Conservation (phyloP, 805 yeast genomes). For the Debaryomyces prosopidis region DNA sequence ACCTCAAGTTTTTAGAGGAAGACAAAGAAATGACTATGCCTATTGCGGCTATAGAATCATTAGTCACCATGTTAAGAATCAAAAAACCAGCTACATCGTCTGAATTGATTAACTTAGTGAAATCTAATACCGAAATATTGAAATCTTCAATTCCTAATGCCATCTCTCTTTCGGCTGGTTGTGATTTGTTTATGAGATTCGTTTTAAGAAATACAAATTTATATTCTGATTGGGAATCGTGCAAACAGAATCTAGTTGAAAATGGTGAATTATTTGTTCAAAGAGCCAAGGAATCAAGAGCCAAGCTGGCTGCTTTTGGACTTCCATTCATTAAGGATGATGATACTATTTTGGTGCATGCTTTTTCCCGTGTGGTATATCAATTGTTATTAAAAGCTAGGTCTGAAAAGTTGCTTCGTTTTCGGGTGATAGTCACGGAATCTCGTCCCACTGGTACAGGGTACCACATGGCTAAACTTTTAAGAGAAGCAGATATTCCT, state of each 20-base stretch:
- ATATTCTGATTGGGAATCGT: constrained; percentile 92
- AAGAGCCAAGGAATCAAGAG: constrained; percentile 88
- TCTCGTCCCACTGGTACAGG: constrained; percentile 86
- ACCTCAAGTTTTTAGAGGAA: constrained; percentile 76
- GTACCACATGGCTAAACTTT: constrained; percentile 62
- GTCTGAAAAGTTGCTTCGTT: constrained; percentile 68
- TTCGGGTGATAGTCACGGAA: constrained; percentile 89
- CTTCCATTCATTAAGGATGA: constrained; percentile 89
- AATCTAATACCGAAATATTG: constrained; percentile 71
- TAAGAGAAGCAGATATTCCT: constrained; percentile 77
- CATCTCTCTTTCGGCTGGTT: constrained; percentile 92
- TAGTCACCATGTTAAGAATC: constrained; percentile 77
- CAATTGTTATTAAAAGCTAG: constrained; percentile 77
- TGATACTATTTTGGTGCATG: constrained; percentile 86
- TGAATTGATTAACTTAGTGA: constrained; percentile 80
- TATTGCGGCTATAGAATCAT: constrained; percentile 94
- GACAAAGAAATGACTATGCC: constrained; percentile 99
- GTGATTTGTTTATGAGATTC: constrained; percentile 93
- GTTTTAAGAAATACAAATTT: constrained; percentile 86
- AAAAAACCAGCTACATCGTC: constrained; percentile 93
- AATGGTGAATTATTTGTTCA: constrained; percentile 91
- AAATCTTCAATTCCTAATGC: constrained; percentile 85
- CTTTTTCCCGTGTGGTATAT: constrained; percentile 86
- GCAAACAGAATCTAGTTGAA: constrained; percentile 82
- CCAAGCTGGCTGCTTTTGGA: constrained; percentile 85